Conservation (phyloP, 2,329 filamentous ascomycete species). For the Fusarium pseudonygamai region DNA sequence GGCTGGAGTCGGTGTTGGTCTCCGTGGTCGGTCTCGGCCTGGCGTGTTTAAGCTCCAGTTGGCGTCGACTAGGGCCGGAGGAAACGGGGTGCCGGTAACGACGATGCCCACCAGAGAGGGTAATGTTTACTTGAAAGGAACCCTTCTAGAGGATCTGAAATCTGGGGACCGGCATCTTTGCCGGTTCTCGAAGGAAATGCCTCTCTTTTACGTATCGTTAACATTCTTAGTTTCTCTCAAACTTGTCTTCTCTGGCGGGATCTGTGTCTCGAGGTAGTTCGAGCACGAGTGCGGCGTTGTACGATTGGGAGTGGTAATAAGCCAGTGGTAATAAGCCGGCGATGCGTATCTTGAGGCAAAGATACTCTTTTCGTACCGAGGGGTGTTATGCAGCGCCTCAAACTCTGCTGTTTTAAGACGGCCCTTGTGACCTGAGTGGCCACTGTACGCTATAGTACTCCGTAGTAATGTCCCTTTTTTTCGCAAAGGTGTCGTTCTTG, state of each 20-base stretch:
- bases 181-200: conserved; percentile 31
- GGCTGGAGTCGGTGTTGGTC: conserved; percentile 25
- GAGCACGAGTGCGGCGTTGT: conserved; percentile 7
- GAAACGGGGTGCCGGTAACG: conserved; percentile 32
- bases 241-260: conserved; percentile 5
- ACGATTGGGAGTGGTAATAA: conserved; percentile 23
- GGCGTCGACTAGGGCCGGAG: conserved; percentile 32
- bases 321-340: conserved; percentile 31
- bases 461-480: not conserved
- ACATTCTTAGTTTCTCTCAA: not conserved
- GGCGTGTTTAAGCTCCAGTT: conserved; percentile 32
- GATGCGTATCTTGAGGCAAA: conserved; percentile 14
- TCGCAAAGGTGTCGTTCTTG: not conserved
- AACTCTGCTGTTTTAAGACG: conserved; percentile 16
- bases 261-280: not conserved
- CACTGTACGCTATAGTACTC: not conserved
- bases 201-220: conserved; percentile 19
- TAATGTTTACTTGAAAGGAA: conserved; percentile 30
- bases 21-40: conserved; percentile 35
- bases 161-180: conserved; percentile 28
- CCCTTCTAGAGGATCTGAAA: conserved; percentile 17
- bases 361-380: not conserved
- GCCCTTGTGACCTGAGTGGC: conserved; percentile 17
- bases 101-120: conserved; percentile 25
- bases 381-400: conserved; percentile 7